Evolutionary conservation across 768 basidiomycete genomes (phyloP).

Genomic region (Tulasnella sp.): DNA sequence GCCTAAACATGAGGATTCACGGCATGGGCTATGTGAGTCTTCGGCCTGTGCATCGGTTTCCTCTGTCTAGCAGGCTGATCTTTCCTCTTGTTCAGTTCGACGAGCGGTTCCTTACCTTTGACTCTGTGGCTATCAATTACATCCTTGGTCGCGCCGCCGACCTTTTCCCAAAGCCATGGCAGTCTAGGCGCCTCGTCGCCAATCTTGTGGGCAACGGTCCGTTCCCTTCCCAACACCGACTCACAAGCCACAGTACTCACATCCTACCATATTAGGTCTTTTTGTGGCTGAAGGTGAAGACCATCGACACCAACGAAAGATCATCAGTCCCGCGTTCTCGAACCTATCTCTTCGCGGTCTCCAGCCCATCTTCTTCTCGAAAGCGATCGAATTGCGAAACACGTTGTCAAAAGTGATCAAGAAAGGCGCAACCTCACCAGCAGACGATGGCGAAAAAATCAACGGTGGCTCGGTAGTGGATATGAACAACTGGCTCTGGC

Average conservation of each 20-base stretch:
- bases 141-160: slow-evolving; percentile 56
- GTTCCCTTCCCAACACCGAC: not conserved
- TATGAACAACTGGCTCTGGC: slow-evolving; percentile 41
- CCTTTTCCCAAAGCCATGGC: slow-evolving; percentile 73
- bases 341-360: slow-evolving; percentile 38
- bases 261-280: not conserved
- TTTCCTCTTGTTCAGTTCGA: slow-evolving; percentile 27
- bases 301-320: slow-evolving; percentile 23
- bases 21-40: slow-evolving; percentile 26
- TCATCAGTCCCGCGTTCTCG: slow-evolving; percentile 43
- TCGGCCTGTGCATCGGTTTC: slow-evolving; percentile 40
- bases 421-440: not conserved
- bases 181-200: slow-evolving; percentile 60
- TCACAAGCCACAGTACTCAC: not conserved
- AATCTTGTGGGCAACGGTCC: slow-evolving; percentile 62
- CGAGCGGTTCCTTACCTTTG: slow-evolving; percentile 66
- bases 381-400: slow-evolving; percentile 45
- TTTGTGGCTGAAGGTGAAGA: slow-evolving; percentile 8
- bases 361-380: slow-evolving; percentile 46
- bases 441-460: not conserved
- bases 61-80: not conserved
- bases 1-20: slow-evolving; percentile 32
- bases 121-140: slow-evolving; percentile 62
- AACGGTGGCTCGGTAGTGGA: slow-evolving; percentile 40
- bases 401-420: slow-evolving; percentile 26